Base-by-base conservation (phyloP, 1,139 yeast genomes). In the Pichia sp. region DNA sequence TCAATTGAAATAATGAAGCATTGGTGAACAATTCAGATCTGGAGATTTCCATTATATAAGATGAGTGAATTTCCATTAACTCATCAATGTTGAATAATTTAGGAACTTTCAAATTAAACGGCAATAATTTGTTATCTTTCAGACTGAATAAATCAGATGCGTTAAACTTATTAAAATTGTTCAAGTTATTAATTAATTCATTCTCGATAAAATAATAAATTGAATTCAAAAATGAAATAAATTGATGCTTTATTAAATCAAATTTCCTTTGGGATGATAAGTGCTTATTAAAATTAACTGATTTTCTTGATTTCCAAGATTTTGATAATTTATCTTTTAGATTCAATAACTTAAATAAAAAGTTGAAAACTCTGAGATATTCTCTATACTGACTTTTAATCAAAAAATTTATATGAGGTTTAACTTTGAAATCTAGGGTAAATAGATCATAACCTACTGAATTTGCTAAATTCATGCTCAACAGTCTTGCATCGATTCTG, bases 371-470 rank as follows among this genome's bases (percentile, higher is more conserved):
- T 57, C 86, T 77, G 47, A 88, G 70, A 61, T 92, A 92, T 54
- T 83, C 88, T 43, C 72, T 73, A 39, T 73, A 70, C 4, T 78
- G 63, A 42, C 67, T 67, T 50, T 71, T 67, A 39, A 78, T 53
- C 2, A 79, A 62, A 13, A 68, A 54, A 36, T 69, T 64, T 22
- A 84, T 72, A 20, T 79, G 90, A 61, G 76, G 65, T 43, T 77
- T 84, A 6, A 88, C 70, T 45, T 81, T 73, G 62, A 86, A 92
- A 60, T 89, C 97, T 43, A 92, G 69, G 0, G 97, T 88, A 64
- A 92, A 90, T 4, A 86, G 89, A 61, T 90, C 96, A 97, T 97
- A 92, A 0, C 89, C 90, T 44, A 70, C 76, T 52, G 54, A 70
- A 25, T 94, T 94, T 56, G 82, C 77, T 16, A 46, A 40, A 3